Conservation (phyloP, 805 yeast species). For the Lachancea meyersii region DNA sequence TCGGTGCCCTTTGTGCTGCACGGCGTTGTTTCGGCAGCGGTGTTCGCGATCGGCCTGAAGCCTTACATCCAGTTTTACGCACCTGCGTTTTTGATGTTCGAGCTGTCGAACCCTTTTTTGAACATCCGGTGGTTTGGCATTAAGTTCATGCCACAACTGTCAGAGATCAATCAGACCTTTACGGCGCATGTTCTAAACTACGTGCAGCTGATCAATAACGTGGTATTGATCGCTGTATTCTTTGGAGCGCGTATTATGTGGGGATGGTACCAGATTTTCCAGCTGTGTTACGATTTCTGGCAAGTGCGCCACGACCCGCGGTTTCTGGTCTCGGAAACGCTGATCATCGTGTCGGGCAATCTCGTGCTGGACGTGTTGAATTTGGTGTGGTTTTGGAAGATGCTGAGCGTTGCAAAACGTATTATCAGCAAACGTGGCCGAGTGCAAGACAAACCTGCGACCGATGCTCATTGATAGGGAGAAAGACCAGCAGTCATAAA, state of each 20-base stretch:
- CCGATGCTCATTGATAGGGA: constrained; percentile 5
- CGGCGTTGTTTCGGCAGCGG: constrained; percentile 69
- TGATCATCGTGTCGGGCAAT: constrained; percentile 41
- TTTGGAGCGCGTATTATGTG: constrained; percentile 69
- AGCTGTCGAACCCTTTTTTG: constrained; percentile 82
- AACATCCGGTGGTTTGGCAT: constrained; percentile 79
- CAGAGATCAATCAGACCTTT: constrained; percentile 10
- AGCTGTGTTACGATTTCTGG: constrained; percentile 44
- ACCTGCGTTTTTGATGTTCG: constrained; percentile 74
- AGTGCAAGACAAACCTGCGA: constrained; percentile 11
- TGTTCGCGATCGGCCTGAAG: constrained; percentile 53
- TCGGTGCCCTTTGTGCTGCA: constrained; percentile 61
- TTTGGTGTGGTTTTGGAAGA: constrained; percentile 72
- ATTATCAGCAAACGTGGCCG: constrained; percentile 23
- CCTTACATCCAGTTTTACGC: constrained; percentile 76
- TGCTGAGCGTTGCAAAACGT: constrained; percentile 58
- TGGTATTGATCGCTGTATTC: constrained; percentile 54
- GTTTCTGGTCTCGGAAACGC: constrained; percentile 39
- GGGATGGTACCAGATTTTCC: constrained; percentile 67
- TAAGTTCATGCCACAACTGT: constrained; percentile 21
- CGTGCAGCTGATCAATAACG: constrained; percentile 43
- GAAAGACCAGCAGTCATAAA: neutral
- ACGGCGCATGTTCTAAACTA: constrained; percentile 40
- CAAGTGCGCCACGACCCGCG: constrained; percentile 37
- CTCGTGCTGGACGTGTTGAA: constrained; percentile 58